Percentiles rank a stretch among this genome's conserved stretches.
Conservation (phyloP, 1,284 basidiomycete genomes). For the Marasmius tenuissimus region DNA sequence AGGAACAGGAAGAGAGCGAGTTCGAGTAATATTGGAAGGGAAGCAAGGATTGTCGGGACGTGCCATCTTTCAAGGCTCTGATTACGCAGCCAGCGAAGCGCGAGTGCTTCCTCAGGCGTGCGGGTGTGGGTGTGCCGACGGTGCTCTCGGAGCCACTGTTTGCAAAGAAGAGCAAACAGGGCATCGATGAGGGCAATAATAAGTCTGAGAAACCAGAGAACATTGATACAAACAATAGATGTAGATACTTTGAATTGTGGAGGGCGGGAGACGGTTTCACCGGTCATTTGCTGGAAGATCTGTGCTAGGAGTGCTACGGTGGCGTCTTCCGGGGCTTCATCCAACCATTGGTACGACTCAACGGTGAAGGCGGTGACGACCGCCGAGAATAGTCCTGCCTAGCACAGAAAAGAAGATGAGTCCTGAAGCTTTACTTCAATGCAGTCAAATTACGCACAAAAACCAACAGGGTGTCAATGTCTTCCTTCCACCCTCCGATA, state of each 20-base stretch:
- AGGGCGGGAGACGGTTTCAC: background rate
- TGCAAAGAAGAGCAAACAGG: constrained; percentile 8
- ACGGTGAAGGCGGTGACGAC: constrained; percentile 7
- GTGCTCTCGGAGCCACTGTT: constrained; percentile 14
- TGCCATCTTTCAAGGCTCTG: background rate
- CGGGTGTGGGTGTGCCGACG: background rate
- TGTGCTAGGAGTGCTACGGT: background rate
- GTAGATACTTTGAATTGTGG: background rate
- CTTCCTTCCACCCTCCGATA: too few species aligned
- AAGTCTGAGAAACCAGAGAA: constrained; percentile 11
- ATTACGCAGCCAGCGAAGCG: background rate
- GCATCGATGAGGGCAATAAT: constrained; percentile 2
- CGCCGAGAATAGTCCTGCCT: constrained; percentile 7
- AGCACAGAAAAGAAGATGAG: background rate
- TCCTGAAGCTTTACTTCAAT: background rate
- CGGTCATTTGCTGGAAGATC: constrained; percentile 2
- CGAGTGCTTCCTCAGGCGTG: background rate
- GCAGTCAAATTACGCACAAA: background rate
- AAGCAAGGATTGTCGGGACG: background rate
- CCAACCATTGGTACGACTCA: constrained; percentile 5
- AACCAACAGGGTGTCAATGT: background rate
- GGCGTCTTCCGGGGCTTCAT: background rate
- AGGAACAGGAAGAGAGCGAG: constrained; percentile 4
- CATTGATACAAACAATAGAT: constrained; percentile 1
- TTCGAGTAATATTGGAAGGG: constrained; percentile 2